These are phyloP conservation scores for Carex myosuroides DNA, from an alignment of 176 grass and related monocot genomes.

Conservation along the genomic window DNA sequence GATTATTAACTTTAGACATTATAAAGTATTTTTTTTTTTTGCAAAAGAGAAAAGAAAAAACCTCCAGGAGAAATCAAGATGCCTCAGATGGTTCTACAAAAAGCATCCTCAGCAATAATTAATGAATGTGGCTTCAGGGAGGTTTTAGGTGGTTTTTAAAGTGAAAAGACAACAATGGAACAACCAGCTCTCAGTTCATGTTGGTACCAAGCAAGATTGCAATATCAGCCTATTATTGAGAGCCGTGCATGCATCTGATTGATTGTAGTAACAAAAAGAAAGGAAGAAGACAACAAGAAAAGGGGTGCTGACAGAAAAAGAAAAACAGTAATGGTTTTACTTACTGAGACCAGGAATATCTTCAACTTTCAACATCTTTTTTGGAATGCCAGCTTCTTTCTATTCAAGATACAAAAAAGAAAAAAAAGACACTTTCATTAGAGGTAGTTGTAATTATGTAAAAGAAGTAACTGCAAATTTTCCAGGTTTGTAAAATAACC, in stretches of 20 bases:
- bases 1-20: too few species aligned
- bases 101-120: too few species aligned
- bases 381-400: conserved; percentile 94
- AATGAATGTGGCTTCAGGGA: too few species aligned
- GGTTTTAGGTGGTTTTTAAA: too few species aligned
- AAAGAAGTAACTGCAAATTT: background rate
- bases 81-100: too few species aligned
- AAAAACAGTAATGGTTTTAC: conserved; percentile 28
- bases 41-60: too few species aligned
- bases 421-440: conserved; percentile 8
- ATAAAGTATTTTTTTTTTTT: too few species aligned
- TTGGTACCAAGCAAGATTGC: background rate
- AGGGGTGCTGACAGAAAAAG: background rate
- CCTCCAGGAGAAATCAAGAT: too few species aligned
- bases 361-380: conserved; percentile 75
- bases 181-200: background rate
- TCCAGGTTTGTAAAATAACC: conserved; percentile 2
- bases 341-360: conserved; percentile 95
- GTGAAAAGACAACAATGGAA: too few species aligned
- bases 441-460: background rate
- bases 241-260: background rate
- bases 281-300: background rate
- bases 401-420: conserved; percentile 35
- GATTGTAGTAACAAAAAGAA: background rate
- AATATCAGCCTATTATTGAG: background rate